phyloP scores from a whole-genome alignment of 2,329 filamentous ascomycete species.

The Ceratocystis destructans region DNA sequence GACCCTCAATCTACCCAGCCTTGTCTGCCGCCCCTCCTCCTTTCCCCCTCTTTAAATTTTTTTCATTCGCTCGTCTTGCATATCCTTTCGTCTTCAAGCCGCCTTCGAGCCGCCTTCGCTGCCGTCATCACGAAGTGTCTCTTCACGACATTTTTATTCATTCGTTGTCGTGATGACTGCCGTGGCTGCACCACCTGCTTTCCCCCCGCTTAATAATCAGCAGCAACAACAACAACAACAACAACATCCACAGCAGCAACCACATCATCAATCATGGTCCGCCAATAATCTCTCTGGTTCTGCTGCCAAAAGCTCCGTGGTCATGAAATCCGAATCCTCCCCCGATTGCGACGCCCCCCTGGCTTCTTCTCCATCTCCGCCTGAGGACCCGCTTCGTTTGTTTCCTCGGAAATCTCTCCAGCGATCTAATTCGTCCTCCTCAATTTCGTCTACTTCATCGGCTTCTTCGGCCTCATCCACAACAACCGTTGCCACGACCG shows the following conservation, averaged over 20 bases:
- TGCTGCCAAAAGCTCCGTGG: slow-evolving; percentile 1
- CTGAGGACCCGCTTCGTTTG: slow-evolving; percentile 67
- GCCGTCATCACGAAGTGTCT: slow-evolving; percentile 2
- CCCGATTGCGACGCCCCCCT: neutral
- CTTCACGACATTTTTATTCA: slow-evolving; percentile 8
- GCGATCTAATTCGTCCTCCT: slow-evolving; percentile 82
- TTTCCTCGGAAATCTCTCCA: slow-evolving; percentile 79
- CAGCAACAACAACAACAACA: slow-evolving; percentile 20
- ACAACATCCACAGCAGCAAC: slow-evolving; percentile 22
- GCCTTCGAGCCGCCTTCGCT: slow-evolving; percentile 5
- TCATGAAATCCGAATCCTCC: neutral
- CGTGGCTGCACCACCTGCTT: slow-evolving; percentile 51
- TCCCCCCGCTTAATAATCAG: slow-evolving; percentile 49
- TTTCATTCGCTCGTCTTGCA: neutral
- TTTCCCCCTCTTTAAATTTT: slow-evolving; percentile 1
- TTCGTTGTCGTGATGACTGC: slow-evolving; percentile 41
- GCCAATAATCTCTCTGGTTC: slow-evolving; percentile 23
- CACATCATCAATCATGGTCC: slow-evolving; percentile 22
- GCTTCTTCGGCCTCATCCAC: slow-evolving; percentile 43
- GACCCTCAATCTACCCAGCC: neutral
- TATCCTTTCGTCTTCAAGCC: neutral
- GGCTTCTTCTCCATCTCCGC: slow-evolving; percentile 28
- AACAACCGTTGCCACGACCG: slow-evolving; percentile 50
- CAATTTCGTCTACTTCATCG: slow-evolving; percentile 54
- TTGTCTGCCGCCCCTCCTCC: neutral